Percentiles rank a stretch among this genome's conserved stretches.
These are phyloP conservation scores for Malania oleifera DNA, from an alignment of 164 flowering plant species.

Conservation along the genomic window DNA sequence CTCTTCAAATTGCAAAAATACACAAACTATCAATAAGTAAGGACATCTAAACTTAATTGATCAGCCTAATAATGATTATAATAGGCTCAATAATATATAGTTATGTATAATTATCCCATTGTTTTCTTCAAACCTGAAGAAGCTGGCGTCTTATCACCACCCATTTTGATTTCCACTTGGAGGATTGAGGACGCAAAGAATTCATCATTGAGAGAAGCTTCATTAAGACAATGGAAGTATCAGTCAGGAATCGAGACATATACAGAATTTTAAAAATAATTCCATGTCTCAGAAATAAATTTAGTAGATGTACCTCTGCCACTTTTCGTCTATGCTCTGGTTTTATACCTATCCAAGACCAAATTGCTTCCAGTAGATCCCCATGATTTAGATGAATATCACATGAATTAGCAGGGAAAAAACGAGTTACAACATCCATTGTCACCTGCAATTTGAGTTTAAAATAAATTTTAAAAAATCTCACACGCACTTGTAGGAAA, in stretches of 20 bases:
- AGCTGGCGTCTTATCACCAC: slow-evolving; percentile 81
- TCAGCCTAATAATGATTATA: not conserved
- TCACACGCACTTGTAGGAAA: not conserved
- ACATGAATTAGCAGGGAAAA: slow-evolving; percentile 52
- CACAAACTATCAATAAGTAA: too few species aligned
- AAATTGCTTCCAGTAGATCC: slow-evolving; percentile 70
- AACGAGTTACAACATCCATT: slow-evolving; percentile 52
- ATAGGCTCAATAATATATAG: not conserved
- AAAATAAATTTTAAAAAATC: too few species aligned
- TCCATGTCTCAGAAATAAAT: not conserved
- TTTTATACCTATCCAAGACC: slow-evolving; percentile 89
- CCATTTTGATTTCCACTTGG: slow-evolving; percentile 80
- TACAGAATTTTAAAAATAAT: not conserved
- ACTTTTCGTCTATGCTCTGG: slow-evolving; percentile 70
- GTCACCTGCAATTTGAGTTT: slow-evolving; percentile 61
- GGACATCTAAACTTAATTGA: too few species aligned
- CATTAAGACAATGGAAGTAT: slow-evolving; percentile 18
- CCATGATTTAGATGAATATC: slow-evolving; percentile 86
- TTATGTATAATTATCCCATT: too few species aligned
- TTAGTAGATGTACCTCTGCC: slow-evolving; percentile 57
- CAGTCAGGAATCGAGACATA: slow-evolving; percentile 3
- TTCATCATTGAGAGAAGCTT: slow-evolving; percentile 80
- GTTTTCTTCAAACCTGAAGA: slow-evolving; percentile 57
- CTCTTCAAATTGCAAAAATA: too few species aligned
- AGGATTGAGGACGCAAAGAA: slow-evolving; percentile 76